Evolutionary conservation across 148 eudicot genomes (phyloP), one percentile per base, ranked within the genome.

Genomic region (Rhododendron simsii): DNA sequence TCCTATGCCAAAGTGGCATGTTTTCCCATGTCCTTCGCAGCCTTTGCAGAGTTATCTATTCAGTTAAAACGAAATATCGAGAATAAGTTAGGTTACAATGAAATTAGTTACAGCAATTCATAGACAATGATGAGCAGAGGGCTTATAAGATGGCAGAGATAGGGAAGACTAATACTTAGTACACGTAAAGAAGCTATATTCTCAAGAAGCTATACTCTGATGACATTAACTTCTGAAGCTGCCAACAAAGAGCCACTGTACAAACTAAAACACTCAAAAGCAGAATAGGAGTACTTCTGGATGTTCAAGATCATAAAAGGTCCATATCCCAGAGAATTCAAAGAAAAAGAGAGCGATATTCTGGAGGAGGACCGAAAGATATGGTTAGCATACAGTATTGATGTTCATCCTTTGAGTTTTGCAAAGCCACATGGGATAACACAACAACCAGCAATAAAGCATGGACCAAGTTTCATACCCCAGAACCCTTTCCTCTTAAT

Each of bases 1-100:
- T 87, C 87, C 87, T 91, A 86, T 91, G 91, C 93, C 93, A 91
- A 83, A 90, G 89, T 18, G 93, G 92, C 92, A 91, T 87, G 55
- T 87, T 90, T 28, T 84, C 89, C 93, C 92, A 91, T 75, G 93
- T 90, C 83, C 93, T 90, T 80, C 76, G 84, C 53, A 91, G 81
- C 83, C 93, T 90, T 80, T 69, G 84, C 53, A 91, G 81, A 28
- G 93, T 91, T 51, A 91, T 87, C 93, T 91, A 78, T 82, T 69
- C 35, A 39, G 67, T 41, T 41, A 50, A 75, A 7, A 61, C n/a
- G 7, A 44, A 77, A 39, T 45, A 39, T 11, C 16, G 61, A 15
- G 7, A 30, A 35, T 35, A 30, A 73, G 78, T 30, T 3, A 30
- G 78, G 37, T 73, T 73, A 73, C 44, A 80, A 30, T 14, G 51